Evolutionary conservation across 331 rosid species (phyloP).

Genomic region (Pyracantha coccinea): DNA sequence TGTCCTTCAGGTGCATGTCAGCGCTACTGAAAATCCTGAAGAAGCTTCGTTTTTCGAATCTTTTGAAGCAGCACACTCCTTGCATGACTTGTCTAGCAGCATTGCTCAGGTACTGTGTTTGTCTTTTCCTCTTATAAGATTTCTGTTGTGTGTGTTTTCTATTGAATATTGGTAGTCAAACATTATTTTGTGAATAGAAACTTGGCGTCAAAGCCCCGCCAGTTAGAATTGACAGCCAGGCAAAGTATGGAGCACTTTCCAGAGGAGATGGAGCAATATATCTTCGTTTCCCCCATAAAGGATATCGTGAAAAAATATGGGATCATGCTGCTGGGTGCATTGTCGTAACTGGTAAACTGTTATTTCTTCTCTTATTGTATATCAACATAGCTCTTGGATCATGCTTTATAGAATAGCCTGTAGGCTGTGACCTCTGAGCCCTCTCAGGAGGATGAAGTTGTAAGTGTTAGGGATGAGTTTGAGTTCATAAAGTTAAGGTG

Average conservation of each 20-base stretch:
- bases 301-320: conserved; percentile 98
- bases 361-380: background rate
- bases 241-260: conserved; percentile 89
- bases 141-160: background rate
- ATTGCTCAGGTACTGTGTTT: conserved; percentile 56
- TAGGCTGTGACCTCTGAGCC: background rate
- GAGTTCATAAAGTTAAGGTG: background rate
- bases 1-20: conserved; percentile 62
- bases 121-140: background rate
- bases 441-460: background rate
- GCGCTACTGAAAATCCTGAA: conserved; percentile 68
- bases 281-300: conserved; percentile 81
- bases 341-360: conserved; percentile 63
- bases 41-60: conserved; percentile 92
- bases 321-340: conserved; percentile 97
- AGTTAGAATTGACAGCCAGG: conserved; percentile 96
- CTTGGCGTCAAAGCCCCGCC: conserved; percentile 94
- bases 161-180: background rate
- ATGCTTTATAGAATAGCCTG: background rate
- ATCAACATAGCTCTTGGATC: background rate
- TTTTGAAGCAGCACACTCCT: conserved; percentile 87
- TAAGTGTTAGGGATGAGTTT: background rate
- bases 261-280: conserved; percentile 98
- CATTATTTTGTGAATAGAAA: conserved; percentile 51
- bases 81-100: conserved; percentile 70